A percentile compares a stretch with the other conserved stretches of the same genome.
phyloP scores from a whole-genome alignment of 2,329 filamentous ascomycete genomes.

The Coniochaeta prunicola region DNA sequence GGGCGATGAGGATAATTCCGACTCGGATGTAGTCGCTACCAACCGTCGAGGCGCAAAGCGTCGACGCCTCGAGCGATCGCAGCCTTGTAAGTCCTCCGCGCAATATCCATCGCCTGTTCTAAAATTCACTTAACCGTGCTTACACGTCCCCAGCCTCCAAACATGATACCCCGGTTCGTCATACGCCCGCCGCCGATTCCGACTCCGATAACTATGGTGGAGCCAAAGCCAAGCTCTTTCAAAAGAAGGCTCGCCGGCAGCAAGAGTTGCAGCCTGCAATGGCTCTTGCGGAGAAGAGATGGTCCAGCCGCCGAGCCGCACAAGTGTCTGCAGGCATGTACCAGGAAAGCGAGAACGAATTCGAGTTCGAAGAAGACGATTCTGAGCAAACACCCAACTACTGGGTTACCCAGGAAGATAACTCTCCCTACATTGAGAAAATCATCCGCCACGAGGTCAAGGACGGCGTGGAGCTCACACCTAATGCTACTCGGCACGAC shows the following conservation, averaged over 20 bases:
- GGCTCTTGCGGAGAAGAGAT: conserved; percentile 18
- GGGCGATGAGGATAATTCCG: conserved; percentile 59
- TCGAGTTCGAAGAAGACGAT: conserved; percentile 41
- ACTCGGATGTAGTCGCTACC: conserved; percentile 55
- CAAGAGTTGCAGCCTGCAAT: conserved; percentile 16
- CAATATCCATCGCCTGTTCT: neutral
- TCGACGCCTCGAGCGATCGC: conserved; percentile 59
- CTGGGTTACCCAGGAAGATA: conserved; percentile 66
- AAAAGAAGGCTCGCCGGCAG: conserved; percentile 20
- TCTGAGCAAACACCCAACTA: conserved; percentile 62
- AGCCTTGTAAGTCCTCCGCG: conserved; percentile 44
- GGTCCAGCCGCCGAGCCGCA: conserved; percentile 20
- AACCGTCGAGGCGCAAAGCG: conserved; percentile 58
- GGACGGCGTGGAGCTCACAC: conserved; percentile 54
- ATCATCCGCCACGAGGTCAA: conserved; percentile 81
- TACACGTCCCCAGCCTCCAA: conserved; percentile 15
- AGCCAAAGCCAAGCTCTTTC: conserved; percentile 18
- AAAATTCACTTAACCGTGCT: conserved; percentile 4
- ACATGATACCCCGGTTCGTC: conserved; percentile 18
- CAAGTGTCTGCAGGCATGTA: conserved; percentile 31
- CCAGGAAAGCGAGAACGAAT: conserved; percentile 59
- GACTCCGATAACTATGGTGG: conserved; percentile 20
- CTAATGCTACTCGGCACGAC: conserved; percentile 59
- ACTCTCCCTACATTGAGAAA: conserved; percentile 79
- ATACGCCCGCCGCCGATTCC: conserved; percentile 17